Evolutionary conservation across 2,329 filamentous ascomycete species (phyloP).

Genomic region (Truncatella angustata): DNA sequence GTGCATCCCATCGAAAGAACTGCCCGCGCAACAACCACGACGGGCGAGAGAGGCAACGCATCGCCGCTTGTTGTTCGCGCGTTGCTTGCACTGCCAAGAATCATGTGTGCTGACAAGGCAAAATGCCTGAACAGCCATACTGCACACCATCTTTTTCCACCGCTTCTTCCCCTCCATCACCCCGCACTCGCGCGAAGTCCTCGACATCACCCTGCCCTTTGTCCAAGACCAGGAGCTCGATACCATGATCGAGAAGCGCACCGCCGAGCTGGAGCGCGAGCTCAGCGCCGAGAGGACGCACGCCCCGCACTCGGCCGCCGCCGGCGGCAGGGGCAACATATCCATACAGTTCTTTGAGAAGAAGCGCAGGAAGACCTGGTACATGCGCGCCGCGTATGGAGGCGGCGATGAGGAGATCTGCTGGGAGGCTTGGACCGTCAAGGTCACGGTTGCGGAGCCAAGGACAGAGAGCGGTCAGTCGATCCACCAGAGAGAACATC

Average conservation of each 20-base stretch:
- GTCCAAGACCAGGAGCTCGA: constrained; percentile 89
- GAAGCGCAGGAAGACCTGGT: constrained; percentile 76
- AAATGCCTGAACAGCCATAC: constrained; percentile 60
- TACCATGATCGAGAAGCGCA: constrained; percentile 87
- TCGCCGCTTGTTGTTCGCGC: no score
- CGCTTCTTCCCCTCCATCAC: constrained; percentile 88
- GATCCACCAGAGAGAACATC: no score
- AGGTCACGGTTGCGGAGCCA: constrained; percentile 89
- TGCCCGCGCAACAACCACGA: background rate
- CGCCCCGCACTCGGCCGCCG: background rate
- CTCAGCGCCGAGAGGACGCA: constrained; percentile 57
- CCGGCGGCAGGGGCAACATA: constrained; percentile 57
- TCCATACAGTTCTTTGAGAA: constrained; percentile 95
- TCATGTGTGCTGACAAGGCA: background rate
- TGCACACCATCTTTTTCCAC: constrained; percentile 99
- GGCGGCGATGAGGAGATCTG: constrained; percentile 84
- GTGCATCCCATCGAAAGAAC: background rate
- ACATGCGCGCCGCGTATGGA: constrained; percentile 51
- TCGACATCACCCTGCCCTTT: constrained; percentile 85
- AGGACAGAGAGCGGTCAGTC: constrained; percentile 79
- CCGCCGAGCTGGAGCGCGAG: constrained; percentile 74
- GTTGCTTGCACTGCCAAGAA: no score
- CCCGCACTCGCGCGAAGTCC: constrained; percentile 81
- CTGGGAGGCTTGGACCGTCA: constrained; percentile 95
- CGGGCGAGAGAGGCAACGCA: no score